Evolutionary conservation across 768 basidiomycete species (phyloP), one percentile per base, ranked within the genome.

Genomic region (Podaxis rugospora): DNA sequence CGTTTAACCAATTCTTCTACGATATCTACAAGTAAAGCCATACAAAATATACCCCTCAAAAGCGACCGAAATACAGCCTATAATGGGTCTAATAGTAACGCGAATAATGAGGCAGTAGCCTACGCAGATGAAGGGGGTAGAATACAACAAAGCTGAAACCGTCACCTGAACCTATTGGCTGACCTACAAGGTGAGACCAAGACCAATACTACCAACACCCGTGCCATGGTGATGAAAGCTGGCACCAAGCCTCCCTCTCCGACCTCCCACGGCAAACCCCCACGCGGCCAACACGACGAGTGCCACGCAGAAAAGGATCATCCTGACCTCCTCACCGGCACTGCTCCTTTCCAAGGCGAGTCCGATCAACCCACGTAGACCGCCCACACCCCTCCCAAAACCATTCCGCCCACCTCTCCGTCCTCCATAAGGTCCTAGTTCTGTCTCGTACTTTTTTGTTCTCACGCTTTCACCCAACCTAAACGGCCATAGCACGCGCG

Each of bases 261-360:
- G 55, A 49, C 69, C 60, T 64, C 71, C 53, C 60, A 70, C 66
- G 57, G 64, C 61, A 62, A 83, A 77, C 27, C 80, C 84, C 79
- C 83, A 83, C 28, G 75, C 69, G 2, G 85, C 82, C 61, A 86
- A 71, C 52, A 74, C 68, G 16, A 83, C 74, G 59, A 87, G 65
- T 63, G 81, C 67, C 50, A 74, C 68, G 64, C 81, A 85, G 65
- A 85, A 83, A 51, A 82, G 23, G 39, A 86, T 76, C 78, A 87
- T 76, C 63, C 86, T 76, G 69, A 82, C 78, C 71, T 90, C 89
- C 67, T 90, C 86, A 5, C 89, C 89, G 23, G 89, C 88, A 1
- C 80, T 71, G 18, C 83, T 84, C 62, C 70, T 76, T 71, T 90
- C 89, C 32, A 82, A 65, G 32, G 88, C 57, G 61, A 89, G 68